A percentile compares a stretch with the other conserved stretches of the same genome.
Evolutionary conservation across 129 eudicot genomes (phyloP).

Genomic region (Centrapalus pauciflorus): DNA sequence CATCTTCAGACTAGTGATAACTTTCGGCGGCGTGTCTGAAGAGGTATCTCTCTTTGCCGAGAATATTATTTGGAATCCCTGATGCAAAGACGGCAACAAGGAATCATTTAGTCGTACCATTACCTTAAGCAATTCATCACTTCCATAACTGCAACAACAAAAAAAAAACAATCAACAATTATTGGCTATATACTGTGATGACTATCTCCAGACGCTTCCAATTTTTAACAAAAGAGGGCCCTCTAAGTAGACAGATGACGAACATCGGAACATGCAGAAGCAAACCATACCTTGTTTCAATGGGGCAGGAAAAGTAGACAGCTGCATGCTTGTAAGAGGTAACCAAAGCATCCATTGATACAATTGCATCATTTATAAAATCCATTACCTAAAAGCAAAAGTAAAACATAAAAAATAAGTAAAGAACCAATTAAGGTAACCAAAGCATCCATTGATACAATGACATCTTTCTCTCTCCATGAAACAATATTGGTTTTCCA

Average conservation of each 20-base stretch:
- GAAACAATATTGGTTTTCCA: background rate
- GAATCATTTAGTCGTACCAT: slow-evolving; percentile 82
- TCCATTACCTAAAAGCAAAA: slow-evolving; percentile 67
- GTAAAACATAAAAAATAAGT: background rate
- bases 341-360: slow-evolving; percentile 78
- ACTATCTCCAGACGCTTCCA: too few species aligned
- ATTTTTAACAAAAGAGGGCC: background rate
- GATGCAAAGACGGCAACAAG: slow-evolving; percentile 70
- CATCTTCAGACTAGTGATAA: slow-evolving; percentile 56
- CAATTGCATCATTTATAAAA: slow-evolving; percentile 85
- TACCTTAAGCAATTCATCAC: slow-evolving; percentile 63
- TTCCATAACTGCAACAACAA: slow-evolving; percentile 59
- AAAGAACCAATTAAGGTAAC: too few species aligned
- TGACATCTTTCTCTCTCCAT: background rate
- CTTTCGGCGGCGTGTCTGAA: slow-evolving; percentile 38
- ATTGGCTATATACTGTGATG: background rate
- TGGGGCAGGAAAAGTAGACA: slow-evolving; percentile 63
- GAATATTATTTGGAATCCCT: slow-evolving; percentile 47
- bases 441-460: background rate
- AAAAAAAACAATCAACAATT: background rate
- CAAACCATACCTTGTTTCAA: slow-evolving; percentile 58
- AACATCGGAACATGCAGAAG: slow-evolving; percentile 3
- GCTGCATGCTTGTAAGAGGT: slow-evolving; percentile 76
- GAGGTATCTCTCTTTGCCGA: slow-evolving; percentile 30
- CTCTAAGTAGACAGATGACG: background rate